Conservation (phyloP, 345 rosid genomes). For the Corchorus olitorius region DNA sequence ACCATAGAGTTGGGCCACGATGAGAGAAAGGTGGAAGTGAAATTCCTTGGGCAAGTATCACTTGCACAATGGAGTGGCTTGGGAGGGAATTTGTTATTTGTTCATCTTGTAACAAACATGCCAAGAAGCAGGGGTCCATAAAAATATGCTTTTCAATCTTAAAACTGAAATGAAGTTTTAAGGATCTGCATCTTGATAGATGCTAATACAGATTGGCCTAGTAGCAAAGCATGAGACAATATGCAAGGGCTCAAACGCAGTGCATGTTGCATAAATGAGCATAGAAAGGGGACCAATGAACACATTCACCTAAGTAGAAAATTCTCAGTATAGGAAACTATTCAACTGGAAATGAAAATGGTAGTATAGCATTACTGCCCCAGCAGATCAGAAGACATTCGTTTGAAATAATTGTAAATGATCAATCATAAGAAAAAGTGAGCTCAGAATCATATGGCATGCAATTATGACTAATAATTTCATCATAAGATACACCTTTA, state of each 20-base stretch:
- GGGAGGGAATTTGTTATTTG: not conserved
- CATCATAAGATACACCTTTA: not conserved
- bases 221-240: not conserved
- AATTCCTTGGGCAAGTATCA: not conserved
- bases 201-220: not conserved
- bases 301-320: slow-evolving; percentile 4
- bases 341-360: not conserved
- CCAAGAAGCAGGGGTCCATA: not conserved
- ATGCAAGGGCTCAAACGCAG: not conserved
- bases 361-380: not conserved
- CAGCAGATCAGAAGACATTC: not conserved
- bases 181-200: slow-evolving; percentile 1
- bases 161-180: not conserved
- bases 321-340: not conserved
- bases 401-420: not conserved
- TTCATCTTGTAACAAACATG: not conserved
- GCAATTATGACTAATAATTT: not conserved
- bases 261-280: not conserved
- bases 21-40: not conserved
- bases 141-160: slow-evolving; percentile 5
- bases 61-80: not conserved
- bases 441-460: not conserved
- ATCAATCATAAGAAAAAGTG: not conserved
- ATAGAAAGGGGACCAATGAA: not conserved
- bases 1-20: not conserved